Conservation (phyloP, 2,329 filamentous ascomycete species). For the Diplodia scrobiculata region DNA sequence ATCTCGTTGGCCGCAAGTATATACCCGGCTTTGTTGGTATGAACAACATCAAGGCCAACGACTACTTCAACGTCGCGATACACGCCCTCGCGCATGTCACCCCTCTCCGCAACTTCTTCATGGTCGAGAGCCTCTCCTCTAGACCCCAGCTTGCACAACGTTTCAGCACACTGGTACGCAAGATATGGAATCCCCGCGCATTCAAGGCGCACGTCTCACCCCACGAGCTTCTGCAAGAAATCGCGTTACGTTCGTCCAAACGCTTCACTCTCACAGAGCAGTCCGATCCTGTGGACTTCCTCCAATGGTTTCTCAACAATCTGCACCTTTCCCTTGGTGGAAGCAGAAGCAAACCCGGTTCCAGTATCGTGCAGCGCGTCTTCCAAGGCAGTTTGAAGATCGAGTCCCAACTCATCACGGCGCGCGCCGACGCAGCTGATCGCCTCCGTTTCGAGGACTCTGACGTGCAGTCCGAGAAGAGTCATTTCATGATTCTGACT, state of each 20-base stretch:
- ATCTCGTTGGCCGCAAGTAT: constrained; percentile 81
- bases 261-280: constrained; percentile 88
- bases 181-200: constrained; percentile 95
- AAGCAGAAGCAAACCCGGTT: constrained; percentile 79
- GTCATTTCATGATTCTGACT: constrained; percentile 86
- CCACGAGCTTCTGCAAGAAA: constrained; percentile 93
- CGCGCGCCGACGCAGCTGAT: constrained; percentile 83
- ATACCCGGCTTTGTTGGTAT: constrained; percentile 94
- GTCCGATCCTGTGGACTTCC: constrained; percentile 93
- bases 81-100: constrained; percentile 88
- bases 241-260: constrained; percentile 85
- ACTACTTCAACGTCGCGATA: constrained; percentile 94
- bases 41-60: constrained; percentile 99
- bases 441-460: constrained; percentile 91
- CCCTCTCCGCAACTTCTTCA: constrained; percentile 86
- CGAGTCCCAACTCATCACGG: constrained; percentile 90
- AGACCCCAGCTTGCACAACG: constrained; percentile 82
- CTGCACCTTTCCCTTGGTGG: constrained; percentile 89
- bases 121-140: constrained; percentile 77
- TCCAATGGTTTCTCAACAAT: constrained; percentile 97
- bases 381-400: constrained; percentile 93
- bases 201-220: constrained; percentile 97
- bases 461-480: constrained; percentile 74
- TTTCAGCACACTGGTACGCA: constrained; percentile 85
- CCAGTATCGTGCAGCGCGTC: constrained; percentile 84